Evolutionary conservation across 148 eudicot genomes (phyloP), one percentile per base, ranked within the genome.

Genomic region (Spergularia bocconei): DNA sequence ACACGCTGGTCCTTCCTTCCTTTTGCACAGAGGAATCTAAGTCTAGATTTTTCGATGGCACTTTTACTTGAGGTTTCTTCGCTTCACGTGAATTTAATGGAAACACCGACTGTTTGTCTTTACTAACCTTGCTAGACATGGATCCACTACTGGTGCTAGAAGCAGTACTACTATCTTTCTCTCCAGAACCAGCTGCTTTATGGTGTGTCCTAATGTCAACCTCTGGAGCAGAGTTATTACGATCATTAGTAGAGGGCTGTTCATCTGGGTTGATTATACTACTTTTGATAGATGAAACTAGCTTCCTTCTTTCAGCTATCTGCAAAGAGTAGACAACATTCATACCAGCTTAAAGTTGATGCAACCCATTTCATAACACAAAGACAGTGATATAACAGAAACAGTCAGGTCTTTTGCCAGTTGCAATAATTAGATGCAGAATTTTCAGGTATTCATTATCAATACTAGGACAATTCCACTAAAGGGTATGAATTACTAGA

Each of bases 281-380:
- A 75, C 70, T 84, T 79, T 83, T 86, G 62, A 91, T 88, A n/a
- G 95, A 85, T 15, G 95, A 85, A 55, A 91, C 92, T 71, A 88
- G 55, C 75, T 81, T 89, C 84, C 77, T 92, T 78, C 94, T 89
- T 82, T 96, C 98, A 52, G 93, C 88, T 74, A 89, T 96, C 98
- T 92, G 89, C 74, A 82, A 39, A 56, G 50, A 55, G 13, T 59
- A 67, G 21, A 13, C 63, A 20, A 74, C 39, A 4, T 21, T 58
- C 29, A 77, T 38, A 62, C 33, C 39, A 9, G 44, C 58, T 23
- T 23, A 69, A 51, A 69, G 15, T 7, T 14, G 58, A 69, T 69
- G 19, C 58, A 69, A 52, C 44, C 59, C 60, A 15, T 41, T 38
- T 38, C 63, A 75, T 39, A 66, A 38, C 17, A 41, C 8, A 53